These are phyloP conservation scores for Lecanicillium sp. DNA, from an alignment of 2,329 filamentous ascomycete genomes.

Conservation along the genomic window DNA sequence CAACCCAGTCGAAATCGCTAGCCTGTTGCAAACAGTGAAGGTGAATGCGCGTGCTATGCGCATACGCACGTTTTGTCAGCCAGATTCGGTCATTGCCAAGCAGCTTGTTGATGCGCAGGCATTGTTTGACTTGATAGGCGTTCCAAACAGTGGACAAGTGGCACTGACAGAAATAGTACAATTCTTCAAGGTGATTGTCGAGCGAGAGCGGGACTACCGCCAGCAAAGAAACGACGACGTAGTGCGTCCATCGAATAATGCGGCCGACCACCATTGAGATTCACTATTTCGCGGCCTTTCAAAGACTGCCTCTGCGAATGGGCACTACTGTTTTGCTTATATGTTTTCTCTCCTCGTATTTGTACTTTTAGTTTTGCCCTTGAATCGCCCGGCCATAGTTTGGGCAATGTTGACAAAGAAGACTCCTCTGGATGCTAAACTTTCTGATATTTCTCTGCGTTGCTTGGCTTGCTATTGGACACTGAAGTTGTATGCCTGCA, in stretches of 20 bases:
- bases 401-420: too few species aligned
- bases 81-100: slow-evolving; percentile 49
- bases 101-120: slow-evolving; percentile 46
- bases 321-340: too few species aligned
- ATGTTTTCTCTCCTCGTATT: too few species aligned
- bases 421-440: too few species aligned
- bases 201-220: slow-evolving; percentile 30
- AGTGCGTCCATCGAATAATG: background rate
- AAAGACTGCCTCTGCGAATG: too few species aligned
- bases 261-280: background rate
- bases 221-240: slow-evolving; percentile 14
- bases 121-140: slow-evolving; percentile 41
- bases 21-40: slow-evolving; percentile 43
- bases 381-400: too few species aligned
- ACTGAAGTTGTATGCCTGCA: too few species aligned
- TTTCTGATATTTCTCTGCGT: too few species aligned
- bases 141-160: slow-evolving; percentile 32
- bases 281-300: too few species aligned
- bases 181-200: slow-evolving; percentile 46
- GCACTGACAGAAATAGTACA: slow-evolving; percentile 40
- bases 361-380: too few species aligned
- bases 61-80: slow-evolving; percentile 48
- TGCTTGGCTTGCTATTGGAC: too few species aligned
- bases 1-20: slow-evolving; percentile 32
- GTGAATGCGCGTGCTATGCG: slow-evolving; percentile 43